phyloP scores from a whole-genome alignment of 768 basidiomycete genomes.

The Fomitopsis serialis region DNA sequence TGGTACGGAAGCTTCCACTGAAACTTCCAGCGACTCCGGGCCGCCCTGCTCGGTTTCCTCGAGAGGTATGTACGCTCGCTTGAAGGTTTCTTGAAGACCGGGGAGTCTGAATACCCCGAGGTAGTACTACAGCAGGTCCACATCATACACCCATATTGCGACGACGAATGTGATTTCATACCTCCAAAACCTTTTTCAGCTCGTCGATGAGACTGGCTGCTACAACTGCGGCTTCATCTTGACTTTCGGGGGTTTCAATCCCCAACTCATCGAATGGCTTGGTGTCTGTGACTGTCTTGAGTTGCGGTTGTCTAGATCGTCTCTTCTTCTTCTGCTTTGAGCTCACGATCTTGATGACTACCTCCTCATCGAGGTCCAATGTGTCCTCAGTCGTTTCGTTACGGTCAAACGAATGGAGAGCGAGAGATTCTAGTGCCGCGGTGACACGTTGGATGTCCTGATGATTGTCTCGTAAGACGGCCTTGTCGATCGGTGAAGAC shows the following conservation, averaged over 20 bases:
- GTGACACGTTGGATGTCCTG: neutral
- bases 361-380: neutral
- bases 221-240: slow-evolving; percentile 14
- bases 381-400: neutral
- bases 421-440: neutral
- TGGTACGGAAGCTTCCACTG: neutral
- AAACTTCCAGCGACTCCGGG: neutral
- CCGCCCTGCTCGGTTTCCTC: neutral
- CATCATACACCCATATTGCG: neutral
- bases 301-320: slow-evolving; percentile 5
- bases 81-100: slow-evolving; percentile 2
- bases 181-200: slow-evolving; percentile 24
- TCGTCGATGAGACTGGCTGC: slow-evolving; percentile 12
- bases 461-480: neutral
- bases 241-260: slow-evolving; percentile 17
- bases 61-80: slow-evolving; percentile 2
- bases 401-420: neutral
- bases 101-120: slow-evolving; percentile 1
- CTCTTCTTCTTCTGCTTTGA: slow-evolving; percentile 15
- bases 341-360: neutral
- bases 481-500: slow-evolving; percentile 2
- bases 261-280: slow-evolving; percentile 25
- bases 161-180: slow-evolving; percentile 9
- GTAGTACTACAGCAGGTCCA: neutral
- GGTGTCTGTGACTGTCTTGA: slow-evolving; percentile 13